A percentile compares a stretch with the other conserved stretches of the same genome.
Evolutionary conservation across 2,329 filamentous ascomycete species (phyloP).

Genomic region (Microcyclosporella mali): DNA sequence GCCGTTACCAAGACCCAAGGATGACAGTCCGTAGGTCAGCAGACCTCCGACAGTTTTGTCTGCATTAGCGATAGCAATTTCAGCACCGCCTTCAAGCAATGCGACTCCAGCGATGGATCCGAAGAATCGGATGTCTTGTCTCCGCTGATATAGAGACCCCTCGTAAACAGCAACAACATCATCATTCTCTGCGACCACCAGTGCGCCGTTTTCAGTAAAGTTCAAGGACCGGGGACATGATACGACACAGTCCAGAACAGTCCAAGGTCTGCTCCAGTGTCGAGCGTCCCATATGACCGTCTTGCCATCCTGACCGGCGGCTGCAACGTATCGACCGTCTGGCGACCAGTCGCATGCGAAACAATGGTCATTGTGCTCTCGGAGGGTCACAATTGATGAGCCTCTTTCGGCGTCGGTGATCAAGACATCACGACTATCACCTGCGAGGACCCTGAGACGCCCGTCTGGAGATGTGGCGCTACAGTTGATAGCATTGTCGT

Average conservation of each 20-base stretch:
- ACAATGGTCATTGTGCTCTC: slow-evolving; percentile 57
- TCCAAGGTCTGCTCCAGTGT: slow-evolving; percentile 54
- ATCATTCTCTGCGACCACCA: slow-evolving; percentile 69
- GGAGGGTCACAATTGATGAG: slow-evolving; percentile 49
- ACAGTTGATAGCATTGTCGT: slow-evolving; percentile 63
- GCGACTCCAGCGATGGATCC: slow-evolving; percentile 65
- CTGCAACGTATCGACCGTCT: slow-evolving; percentile 69
- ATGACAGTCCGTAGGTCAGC: slow-evolving; percentile 14
- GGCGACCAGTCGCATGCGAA: slow-evolving; percentile 77
- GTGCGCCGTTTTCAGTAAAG: slow-evolving; percentile 65
- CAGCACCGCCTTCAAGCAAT: slow-evolving; percentile 61
- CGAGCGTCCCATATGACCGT: slow-evolving; percentile 73
- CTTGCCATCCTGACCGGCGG: slow-evolving; percentile 67
- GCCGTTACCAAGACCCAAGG: slow-evolving; percentile 4
- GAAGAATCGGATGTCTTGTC: slow-evolving; percentile 62
- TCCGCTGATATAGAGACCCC: slow-evolving; percentile 48
- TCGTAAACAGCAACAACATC: slow-evolving; percentile 58
- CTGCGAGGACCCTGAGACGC: slow-evolving; percentile 65
- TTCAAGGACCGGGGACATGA: slow-evolving; percentile 62
- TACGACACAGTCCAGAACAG: slow-evolving; percentile 58
- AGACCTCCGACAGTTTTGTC: slow-evolving; percentile 20
- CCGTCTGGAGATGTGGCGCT: slow-evolving; percentile 65
- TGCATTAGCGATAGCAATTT: slow-evolving; percentile 61
- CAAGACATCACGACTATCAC: slow-evolving; percentile 59
- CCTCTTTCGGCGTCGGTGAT: slow-evolving; percentile 63